These are phyloP conservation scores for Lyophyllum semitale DNA, from an alignment of 768 basidiomycete genomes.

Conservation along the genomic window DNA sequence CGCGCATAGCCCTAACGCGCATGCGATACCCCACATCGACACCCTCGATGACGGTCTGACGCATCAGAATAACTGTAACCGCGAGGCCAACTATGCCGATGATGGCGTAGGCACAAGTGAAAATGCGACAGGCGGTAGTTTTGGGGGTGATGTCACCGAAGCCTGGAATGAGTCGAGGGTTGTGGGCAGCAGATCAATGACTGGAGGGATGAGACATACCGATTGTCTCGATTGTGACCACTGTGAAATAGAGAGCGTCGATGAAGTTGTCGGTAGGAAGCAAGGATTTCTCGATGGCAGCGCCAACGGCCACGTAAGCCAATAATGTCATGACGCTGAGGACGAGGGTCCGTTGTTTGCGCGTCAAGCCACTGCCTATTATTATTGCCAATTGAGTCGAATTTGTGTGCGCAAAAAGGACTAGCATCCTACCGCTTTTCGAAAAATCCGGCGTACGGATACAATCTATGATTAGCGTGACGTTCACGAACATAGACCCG, in stretches of 20 bases:
- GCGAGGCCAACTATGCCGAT: constrained; percentile 67
- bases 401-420: background rate
- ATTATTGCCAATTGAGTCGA: background rate
- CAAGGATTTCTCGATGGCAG: constrained; percentile 56
- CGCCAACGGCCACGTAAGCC: constrained; percentile 73
- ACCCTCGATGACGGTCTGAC: constrained; percentile 74
- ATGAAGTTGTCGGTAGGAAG: constrained; percentile 66
- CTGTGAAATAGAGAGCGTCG: constrained; percentile 76
- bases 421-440: constrained; percentile 50
- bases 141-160: constrained; percentile 76
- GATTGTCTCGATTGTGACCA: constrained; percentile 72
- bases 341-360: constrained; percentile 77
- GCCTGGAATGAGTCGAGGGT: constrained; percentile 35
- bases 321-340: constrained; percentile 78
- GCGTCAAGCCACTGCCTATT: constrained; percentile 76
- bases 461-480: constrained; percentile 67
- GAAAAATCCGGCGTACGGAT: constrained; percentile 61
- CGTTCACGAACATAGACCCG: constrained; percentile 62
- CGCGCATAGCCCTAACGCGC: constrained; percentile 49
- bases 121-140: constrained; percentile 53
- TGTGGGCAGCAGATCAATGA: constrained; percentile 1
- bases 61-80: constrained; percentile 62
- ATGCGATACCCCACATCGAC: constrained; percentile 65
- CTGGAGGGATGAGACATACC: constrained; percentile 30
- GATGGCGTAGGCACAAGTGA: constrained; percentile 57